A percentile compares a stretch with the other conserved stretches of the same genome.
phyloP scores from a whole-genome alignment of 1,284 basidiomycete species.

The Chondrostereum purpureum region DNA sequence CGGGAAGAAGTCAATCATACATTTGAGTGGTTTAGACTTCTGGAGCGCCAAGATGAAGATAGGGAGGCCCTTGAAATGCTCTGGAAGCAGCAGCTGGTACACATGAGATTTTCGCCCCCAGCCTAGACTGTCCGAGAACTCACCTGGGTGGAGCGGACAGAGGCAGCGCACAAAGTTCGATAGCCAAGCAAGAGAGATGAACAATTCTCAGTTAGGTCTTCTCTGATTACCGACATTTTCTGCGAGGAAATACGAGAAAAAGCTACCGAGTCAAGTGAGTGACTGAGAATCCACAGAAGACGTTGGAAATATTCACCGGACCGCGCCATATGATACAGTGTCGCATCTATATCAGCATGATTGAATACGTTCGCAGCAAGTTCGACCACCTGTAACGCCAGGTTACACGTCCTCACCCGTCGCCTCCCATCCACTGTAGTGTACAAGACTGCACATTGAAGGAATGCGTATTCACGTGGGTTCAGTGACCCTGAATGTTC shows the following conservation, averaged over 20 bases:
- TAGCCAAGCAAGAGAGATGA: constrained; percentile 85
- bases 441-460: constrained; percentile 92
- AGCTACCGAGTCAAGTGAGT: constrained; percentile 37
- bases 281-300: constrained; percentile 1
- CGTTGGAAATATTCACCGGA: constrained; percentile 47
- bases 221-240: constrained; percentile 73
- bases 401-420: constrained; percentile 81
- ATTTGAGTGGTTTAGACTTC: constrained; percentile 92
- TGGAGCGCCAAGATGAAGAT: constrained; percentile 80
- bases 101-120: neutral
- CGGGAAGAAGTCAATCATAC: constrained; percentile 28
- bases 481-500: constrained; percentile 67
- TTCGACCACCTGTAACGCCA: constrained; percentile 76
- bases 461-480: constrained; percentile 70
- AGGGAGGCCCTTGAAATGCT: constrained; percentile 87
- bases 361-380: constrained; percentile 91
- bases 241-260: constrained; percentile 60
- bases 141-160: constrained; percentile 79
- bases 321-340: constrained; percentile 71
- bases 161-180: constrained; percentile 84
- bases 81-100: constrained; percentile 83
- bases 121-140: constrained; percentile 13
- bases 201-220: constrained; percentile 81
- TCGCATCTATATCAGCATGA: constrained; percentile 87
- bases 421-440: constrained; percentile 78